Evolutionary conservation across 495 filamentous ascomycete species (phyloP).

Genomic region (Acidomyces sp.): DNA sequence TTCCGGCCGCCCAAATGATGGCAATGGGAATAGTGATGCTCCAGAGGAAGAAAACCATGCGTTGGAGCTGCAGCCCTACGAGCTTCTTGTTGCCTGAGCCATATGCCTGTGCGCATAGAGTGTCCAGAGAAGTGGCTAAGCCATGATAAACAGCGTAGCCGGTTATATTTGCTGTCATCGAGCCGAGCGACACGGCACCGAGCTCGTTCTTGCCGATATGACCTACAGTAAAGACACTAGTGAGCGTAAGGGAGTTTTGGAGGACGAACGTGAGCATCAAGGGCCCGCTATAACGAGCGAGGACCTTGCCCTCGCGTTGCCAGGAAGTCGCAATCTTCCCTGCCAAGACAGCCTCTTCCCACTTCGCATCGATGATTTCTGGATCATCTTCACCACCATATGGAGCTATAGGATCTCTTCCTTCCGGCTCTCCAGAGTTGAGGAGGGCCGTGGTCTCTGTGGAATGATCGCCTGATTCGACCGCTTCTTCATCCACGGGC

Average conservation of each 20-base stretch:
- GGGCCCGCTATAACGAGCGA: slow-evolving; percentile 44
- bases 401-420: slow-evolving; percentile 13
- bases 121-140: slow-evolving; percentile 56
- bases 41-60: slow-evolving; percentile 56
- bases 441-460: slow-evolving; percentile 44
- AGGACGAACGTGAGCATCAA: slow-evolving; percentile 58
- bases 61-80: slow-evolving; percentile 57
- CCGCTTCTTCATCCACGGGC: slow-evolving; percentile 22
- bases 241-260: slow-evolving; percentile 58
- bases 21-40: slow-evolving; percentile 49
- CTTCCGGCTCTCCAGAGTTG: slow-evolving; percentile 16
- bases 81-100: slow-evolving; percentile 54
- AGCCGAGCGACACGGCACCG: slow-evolving; percentile 52
- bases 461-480: slow-evolving; percentile 10
- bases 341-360: slow-evolving; percentile 63
- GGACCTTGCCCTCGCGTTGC: slow-evolving; percentile 63
- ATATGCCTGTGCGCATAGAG: slow-evolving; percentile 62
- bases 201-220: slow-evolving; percentile 49
- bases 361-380: slow-evolving; percentile 40
- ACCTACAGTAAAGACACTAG: slow-evolving; percentile 54
- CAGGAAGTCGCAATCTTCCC: slow-evolving; percentile 72
- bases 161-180: slow-evolving; percentile 62
- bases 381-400: slow-evolving; percentile 30
- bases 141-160: slow-evolving; percentile 61
- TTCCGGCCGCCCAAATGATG: slow-evolving; percentile 44